A percentile compares a stretch with the other conserved stretches of the same genome.
Evolutionary conservation across 371 early-diverging fungal genomes (phyloP).

Genomic region (Apophysomyces trapeziformis): DNA sequence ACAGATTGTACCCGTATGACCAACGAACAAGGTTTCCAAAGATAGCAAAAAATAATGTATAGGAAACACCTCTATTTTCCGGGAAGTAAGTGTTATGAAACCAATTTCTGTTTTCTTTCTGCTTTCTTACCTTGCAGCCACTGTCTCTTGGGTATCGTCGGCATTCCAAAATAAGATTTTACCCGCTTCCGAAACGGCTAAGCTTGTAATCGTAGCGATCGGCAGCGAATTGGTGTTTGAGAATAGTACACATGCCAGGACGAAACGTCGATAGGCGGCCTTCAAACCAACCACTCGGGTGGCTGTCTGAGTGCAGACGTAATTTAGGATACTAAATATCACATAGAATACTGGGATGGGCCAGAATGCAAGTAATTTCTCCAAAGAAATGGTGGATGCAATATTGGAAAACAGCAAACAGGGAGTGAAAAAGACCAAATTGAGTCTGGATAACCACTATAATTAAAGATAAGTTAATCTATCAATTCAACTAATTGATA

Average conservation of each 20-base stretch:
- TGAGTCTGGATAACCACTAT: slow-evolving; percentile 63
- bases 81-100: background rate
- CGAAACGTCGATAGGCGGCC: slow-evolving; percentile 62
- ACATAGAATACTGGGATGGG: slow-evolving; percentile 74
- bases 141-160: slow-evolving; percentile 63
- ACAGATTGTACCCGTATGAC: slow-evolving; percentile 74
- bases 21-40: slow-evolving; percentile 77
- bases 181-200: slow-evolving; percentile 70
- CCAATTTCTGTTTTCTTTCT: slow-evolving; percentile 4
- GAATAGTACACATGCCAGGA: slow-evolving; percentile 70
- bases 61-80: slow-evolving; percentile 67
- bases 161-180: slow-evolving; percentile 60
- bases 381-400: slow-evolving; percentile 63
- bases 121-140: slow-evolving; percentile 61
- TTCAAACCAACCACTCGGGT: slow-evolving; percentile 50
- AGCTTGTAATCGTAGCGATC: slow-evolving; percentile 70
- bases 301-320: slow-evolving; percentile 21
- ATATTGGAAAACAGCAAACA: slow-evolving; percentile 73
- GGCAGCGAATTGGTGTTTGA: slow-evolving; percentile 78
- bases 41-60: slow-evolving; percentile 75
- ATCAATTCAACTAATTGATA: too few relatives aligned
- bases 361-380: slow-evolving; percentile 69
- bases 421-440: slow-evolving; percentile 70
- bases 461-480: slow-evolving; percentile 22
- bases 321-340: slow-evolving; percentile 36